Percentiles rank a stretch among this genome's conserved stretches.
Evolutionary conservation across 306 rosid genomes (phyloP).

Genomic region (Benincasa hispida): DNA sequence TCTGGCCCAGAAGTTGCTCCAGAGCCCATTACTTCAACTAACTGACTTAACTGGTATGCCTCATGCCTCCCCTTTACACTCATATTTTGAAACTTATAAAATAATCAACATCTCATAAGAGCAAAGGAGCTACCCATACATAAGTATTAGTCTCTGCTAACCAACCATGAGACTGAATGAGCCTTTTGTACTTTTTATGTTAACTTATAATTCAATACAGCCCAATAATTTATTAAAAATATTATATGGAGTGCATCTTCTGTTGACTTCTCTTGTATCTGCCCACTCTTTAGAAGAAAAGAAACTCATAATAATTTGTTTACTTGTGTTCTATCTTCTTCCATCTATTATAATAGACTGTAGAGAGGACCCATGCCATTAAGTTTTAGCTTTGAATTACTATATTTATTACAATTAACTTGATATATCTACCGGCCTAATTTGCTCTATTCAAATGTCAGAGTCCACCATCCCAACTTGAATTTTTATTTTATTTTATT

Average conservation of each 20-base stretch:
- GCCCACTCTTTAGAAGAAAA: background rate
- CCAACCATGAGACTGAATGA: background rate
- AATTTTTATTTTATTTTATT: no score
- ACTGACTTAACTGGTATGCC: background rate
- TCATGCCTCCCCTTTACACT: background rate
- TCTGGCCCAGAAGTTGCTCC: constrained; percentile 37
- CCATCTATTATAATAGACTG: background rate
- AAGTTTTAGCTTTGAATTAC: background rate
- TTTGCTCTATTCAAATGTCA: background rate
- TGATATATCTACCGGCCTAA: background rate
- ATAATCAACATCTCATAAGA: background rate
- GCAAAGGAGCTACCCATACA: background rate
- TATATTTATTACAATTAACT: background rate
- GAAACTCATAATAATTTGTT: background rate
- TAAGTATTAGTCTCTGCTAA: background rate
- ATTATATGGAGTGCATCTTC: background rate
- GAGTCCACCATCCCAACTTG: background rate
- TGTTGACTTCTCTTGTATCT: background rate
- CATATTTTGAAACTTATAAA: background rate
- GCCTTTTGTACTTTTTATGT: background rate
- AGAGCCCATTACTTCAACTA: constrained; percentile 13
- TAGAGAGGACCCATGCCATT: background rate
- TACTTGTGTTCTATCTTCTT: background rate
- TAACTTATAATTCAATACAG: background rate
- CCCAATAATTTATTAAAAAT: background rate